These are phyloP conservation scores for Agrocybe pediades DNA, from an alignment of 768 basidiomycete species.

Conservation along the genomic window DNA sequence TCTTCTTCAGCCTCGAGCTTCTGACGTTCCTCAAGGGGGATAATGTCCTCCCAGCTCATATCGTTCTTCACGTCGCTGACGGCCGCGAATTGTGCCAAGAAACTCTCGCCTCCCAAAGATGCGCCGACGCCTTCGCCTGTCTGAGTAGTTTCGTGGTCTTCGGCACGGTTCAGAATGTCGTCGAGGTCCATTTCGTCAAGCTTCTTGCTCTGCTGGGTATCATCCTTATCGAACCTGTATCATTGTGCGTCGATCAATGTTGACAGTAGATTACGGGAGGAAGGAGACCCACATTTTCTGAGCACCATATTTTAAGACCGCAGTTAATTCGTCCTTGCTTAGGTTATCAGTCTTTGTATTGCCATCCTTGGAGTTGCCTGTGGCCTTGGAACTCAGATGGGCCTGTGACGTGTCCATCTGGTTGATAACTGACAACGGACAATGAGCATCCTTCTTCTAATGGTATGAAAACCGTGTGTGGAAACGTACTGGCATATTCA, in stretches of 20 bases:
- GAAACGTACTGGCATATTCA: constrained; percentile 93
- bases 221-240: constrained; percentile 94
- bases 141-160: constrained; percentile 93
- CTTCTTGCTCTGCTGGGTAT: constrained; percentile 88
- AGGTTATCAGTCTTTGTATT: constrained; percentile 74
- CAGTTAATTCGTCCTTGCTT: constrained; percentile 95
- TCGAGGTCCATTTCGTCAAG: constrained; percentile 99
- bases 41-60: constrained; percentile 99
- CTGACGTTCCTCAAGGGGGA: constrained; percentile 89
- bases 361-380: constrained; percentile 53
- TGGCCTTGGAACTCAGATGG: constrained; percentile 83
- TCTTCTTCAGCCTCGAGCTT: constrained; percentile 83
- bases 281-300: constrained; percentile 82
- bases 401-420: constrained; percentile 99
- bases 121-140: constrained; percentile 77
- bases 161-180: constrained; percentile 95
- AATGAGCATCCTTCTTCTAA: constrained; percentile 9
- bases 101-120: constrained; percentile 96
- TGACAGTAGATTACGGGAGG: constrained; percentile 6
- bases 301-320: constrained; percentile 98
- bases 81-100: constrained; percentile 92
- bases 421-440: constrained; percentile 78
- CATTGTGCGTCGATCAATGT: constrained; percentile 12
- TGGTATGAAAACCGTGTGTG: background rate
- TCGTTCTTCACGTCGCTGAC: constrained; percentile 99